Evolutionary conservation across 1,284 basidiomycete genomes (phyloP).

Genomic region (Cryptococcus amylolentus): DNA sequence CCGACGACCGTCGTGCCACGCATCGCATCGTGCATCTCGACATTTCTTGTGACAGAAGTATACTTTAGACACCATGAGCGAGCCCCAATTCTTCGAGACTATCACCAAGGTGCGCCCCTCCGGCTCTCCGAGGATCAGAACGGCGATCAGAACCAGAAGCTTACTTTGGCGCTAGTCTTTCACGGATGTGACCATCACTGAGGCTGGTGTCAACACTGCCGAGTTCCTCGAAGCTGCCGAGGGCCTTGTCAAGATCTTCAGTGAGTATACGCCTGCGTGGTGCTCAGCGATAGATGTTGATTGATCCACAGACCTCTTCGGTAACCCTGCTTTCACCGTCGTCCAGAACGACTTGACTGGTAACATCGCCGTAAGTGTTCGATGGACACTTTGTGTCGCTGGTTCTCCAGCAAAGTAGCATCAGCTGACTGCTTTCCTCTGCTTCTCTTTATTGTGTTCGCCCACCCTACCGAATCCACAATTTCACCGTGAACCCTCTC

Average conservation of each 20-base stretch:
- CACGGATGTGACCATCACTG: constrained; percentile 80
- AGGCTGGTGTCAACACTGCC: constrained; percentile 81
- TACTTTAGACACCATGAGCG: constrained; percentile 56
- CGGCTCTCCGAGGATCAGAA: background rate
- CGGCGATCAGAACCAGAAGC: too few species aligned
- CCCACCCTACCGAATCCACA: background rate
- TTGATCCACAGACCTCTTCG: constrained; percentile 69
- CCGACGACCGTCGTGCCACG: too few species aligned
- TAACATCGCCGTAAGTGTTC: constrained; percentile 73
- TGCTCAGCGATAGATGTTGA: background rate
- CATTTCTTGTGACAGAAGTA: too few species aligned
- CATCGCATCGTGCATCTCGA: too few species aligned
- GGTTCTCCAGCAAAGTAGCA: background rate
- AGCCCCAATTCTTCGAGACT: constrained; percentile 72
- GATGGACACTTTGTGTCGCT: background rate
- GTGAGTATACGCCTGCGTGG: constrained; percentile 54
- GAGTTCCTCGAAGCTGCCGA: constrained; percentile 85
- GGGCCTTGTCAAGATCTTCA: constrained; percentile 86
- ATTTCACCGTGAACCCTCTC: background rate
- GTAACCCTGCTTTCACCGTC: constrained; percentile 76
- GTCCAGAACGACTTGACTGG: constrained; percentile 87
- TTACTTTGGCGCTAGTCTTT: constrained; percentile 64
- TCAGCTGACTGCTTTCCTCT: background rate
- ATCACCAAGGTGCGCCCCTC: constrained; percentile 64
- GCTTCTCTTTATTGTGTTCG: background rate